Base-by-base conservation (phyloP, 2,329 filamentous ascomycete species). In the Alternaria sp. region DNA sequence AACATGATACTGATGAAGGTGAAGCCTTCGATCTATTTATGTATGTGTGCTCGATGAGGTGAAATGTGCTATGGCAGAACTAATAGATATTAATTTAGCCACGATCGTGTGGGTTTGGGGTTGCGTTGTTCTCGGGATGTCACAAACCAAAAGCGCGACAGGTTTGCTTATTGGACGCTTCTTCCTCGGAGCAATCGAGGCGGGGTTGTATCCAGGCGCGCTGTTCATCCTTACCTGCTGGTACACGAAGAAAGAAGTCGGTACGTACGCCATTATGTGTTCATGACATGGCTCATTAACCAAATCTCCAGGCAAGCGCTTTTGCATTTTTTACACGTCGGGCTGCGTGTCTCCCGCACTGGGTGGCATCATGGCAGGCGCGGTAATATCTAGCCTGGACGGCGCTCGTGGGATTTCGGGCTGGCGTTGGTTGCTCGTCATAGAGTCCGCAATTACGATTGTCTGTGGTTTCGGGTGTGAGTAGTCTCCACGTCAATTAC, bases 241-340 rank as follows among this genome's bases (percentile, higher is more conserved):
- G 32, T 36, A 36, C 32, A 36, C 32, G 12, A 36, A 36, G 32
- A 36, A 36, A 36, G 32, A 36, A 36, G 32, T 36, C 14, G 32
- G 32, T 36, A 36, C 7, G 32, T 36, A 36, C 5, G 32, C 32
- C 14, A 14, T 36, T 6, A 7, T 1, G 0, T 16, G 14, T 5
- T 36, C 12, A 12, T 36, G 12, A 36, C 12, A 16, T 14, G 14
- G 1, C 5, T 7, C 14, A 12, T 36, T 36, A 5, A 36, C 32
- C 14, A 16, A 36, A 12, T 36, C 20, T 3, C 36, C n/a, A 60
- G 57, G 57, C 42, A 60, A 60, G 30, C 53, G 57, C 14, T 60
- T 56, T 41, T 51, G 42, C 24, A 41, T 60, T 32, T 60, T 57
- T 26, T 57, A 49, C 30, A 57, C 57, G 7, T 55, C 57, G 8